Conservation (phyloP, 164 flowering plant genomes). For the Vitis amurensis region DNA sequence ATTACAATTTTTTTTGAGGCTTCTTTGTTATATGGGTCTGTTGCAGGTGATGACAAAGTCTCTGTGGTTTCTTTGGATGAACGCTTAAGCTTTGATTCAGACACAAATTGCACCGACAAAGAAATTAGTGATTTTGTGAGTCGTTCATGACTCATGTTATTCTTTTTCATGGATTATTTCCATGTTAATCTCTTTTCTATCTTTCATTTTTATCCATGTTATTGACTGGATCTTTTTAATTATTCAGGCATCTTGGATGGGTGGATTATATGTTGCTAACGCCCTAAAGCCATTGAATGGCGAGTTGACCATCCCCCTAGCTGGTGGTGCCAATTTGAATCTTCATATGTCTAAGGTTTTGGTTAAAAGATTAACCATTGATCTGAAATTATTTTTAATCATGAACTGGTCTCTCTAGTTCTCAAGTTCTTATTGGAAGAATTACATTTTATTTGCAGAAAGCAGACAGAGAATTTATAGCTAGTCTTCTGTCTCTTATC, state of each 20-base stretch:
- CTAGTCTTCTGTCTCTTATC: constrained; percentile 47
- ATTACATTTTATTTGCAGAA: constrained; percentile 45
- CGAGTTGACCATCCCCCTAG: constrained; percentile 51
- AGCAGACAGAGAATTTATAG: constrained; percentile 55
- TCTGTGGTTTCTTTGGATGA: constrained; percentile 57
- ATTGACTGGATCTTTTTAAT: not conserved
- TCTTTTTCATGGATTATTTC: not conserved
- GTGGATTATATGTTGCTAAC: constrained; percentile 73
- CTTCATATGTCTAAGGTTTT: constrained; percentile 78
- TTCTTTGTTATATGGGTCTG: constrained; percentile 4
- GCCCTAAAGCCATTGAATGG: constrained; percentile 46
- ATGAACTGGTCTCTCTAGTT: not conserved
- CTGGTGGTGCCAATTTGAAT: constrained; percentile 47
- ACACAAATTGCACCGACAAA: constrained; percentile 43
- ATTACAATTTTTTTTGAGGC: not conserved
- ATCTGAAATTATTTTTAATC: not conserved
- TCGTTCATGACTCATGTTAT: constrained; percentile 13
- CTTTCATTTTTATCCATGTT: constrained; percentile 1
- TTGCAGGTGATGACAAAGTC: constrained; percentile 64
- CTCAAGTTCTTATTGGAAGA: not conserved
- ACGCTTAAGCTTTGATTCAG: constrained; percentile 25
- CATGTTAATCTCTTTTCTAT: not conserved
- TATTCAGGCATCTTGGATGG: constrained; percentile 73
- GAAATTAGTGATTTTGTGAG: constrained; percentile 65
- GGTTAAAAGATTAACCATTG: no score